Conservation (phyloP, 1,284 basidiomycete genomes). For the Moesziomyces antarcticus region DNA sequence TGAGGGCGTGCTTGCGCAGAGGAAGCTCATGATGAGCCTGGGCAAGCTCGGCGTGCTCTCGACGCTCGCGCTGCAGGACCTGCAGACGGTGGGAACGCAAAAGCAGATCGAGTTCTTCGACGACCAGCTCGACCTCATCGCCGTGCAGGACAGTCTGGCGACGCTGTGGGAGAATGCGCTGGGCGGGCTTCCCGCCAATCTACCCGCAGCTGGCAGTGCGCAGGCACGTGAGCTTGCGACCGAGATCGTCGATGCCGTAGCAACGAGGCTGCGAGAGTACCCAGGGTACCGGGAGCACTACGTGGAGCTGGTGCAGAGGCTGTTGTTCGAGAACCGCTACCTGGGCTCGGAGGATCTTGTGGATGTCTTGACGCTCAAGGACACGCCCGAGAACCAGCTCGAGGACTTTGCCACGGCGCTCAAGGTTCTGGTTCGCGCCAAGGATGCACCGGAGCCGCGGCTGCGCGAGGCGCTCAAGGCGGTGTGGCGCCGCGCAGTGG, state of each 20-base stretch:
- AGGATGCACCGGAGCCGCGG: constrained; percentile 68
- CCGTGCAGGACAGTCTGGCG: constrained; percentile 71
- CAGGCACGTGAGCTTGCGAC: constrained; percentile 29
- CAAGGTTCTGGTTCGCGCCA: constrained; percentile 69
- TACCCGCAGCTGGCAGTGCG: background rate
- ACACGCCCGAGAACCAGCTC: constrained; percentile 64
- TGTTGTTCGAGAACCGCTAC: constrained; percentile 66
- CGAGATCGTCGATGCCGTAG: constrained; percentile 24
- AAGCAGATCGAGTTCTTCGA: constrained; percentile 69
- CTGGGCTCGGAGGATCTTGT: constrained; percentile 71
- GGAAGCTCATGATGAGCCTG: constrained; percentile 86
- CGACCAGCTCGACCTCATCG: constrained; percentile 71
- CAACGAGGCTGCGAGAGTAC: constrained; percentile 33
- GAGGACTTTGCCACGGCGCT: constrained; percentile 70
- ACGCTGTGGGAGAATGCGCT: constrained; percentile 46
- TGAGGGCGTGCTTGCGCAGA: constrained; percentile 68
- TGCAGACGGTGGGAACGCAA: constrained; percentile 48
- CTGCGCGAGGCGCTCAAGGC: constrained; percentile 71
- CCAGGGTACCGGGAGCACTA: constrained; percentile 55
- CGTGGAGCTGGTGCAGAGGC: constrained; percentile 47
- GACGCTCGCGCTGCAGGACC: constrained; percentile 27
- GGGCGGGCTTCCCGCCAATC: constrained; percentile 15
- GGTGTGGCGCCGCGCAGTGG: constrained; percentile 86
- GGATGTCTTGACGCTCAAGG: constrained; percentile 72
- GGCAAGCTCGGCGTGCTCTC: constrained; percentile 87